Evolutionary conservation across 495 filamentous ascomycete genomes (phyloP).

Genomic region (Xylaria intraflava): DNA sequence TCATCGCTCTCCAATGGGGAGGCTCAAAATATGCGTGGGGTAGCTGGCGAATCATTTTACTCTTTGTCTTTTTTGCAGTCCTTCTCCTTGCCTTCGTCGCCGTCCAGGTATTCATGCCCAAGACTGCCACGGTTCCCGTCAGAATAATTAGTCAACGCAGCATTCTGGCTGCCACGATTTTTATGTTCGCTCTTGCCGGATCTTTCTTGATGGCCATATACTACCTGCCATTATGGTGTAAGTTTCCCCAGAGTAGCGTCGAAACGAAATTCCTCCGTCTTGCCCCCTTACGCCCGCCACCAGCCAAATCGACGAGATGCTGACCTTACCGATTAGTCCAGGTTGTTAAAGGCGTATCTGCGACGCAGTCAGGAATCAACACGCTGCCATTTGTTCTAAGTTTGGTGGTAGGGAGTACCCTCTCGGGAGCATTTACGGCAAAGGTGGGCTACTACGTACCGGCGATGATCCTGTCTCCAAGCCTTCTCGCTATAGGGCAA

Average conservation of each 20-base stretch:
- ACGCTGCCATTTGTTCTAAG: conserved; percentile 54
- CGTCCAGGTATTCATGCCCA: conserved; percentile 59
- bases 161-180: conserved; percentile 56
- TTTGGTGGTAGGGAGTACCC: conserved; percentile 41
- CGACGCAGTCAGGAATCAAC: conserved; percentile 52
- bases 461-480: conserved; percentile 49
- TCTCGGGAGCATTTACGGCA: conserved; percentile 47
- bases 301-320: conserved; percentile 32
- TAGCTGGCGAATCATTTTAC: conserved; percentile 58
- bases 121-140: conserved; percentile 71
- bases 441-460: conserved; percentile 64
- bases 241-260: conserved; percentile 27
- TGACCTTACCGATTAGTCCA: conserved; percentile 60
- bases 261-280: conserved; percentile 6
- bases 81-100: conserved; percentile 54
- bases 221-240: conserved; percentile 73
- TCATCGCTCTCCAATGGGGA: conserved; percentile 83
- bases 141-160: conserved; percentile 67
- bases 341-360: conserved; percentile 53
- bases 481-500: conserved; percentile 58
- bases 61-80: conserved; percentile 60
- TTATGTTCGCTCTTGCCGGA: conserved; percentile 53
- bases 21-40: conserved; percentile 65
- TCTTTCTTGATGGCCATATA: conserved; percentile 65
- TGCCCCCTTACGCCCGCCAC: conserved; percentile 1